Evolutionary conservation across 2,329 filamentous ascomycete genomes (phyloP).

Genomic region (Epichloe hybrida): DNA sequence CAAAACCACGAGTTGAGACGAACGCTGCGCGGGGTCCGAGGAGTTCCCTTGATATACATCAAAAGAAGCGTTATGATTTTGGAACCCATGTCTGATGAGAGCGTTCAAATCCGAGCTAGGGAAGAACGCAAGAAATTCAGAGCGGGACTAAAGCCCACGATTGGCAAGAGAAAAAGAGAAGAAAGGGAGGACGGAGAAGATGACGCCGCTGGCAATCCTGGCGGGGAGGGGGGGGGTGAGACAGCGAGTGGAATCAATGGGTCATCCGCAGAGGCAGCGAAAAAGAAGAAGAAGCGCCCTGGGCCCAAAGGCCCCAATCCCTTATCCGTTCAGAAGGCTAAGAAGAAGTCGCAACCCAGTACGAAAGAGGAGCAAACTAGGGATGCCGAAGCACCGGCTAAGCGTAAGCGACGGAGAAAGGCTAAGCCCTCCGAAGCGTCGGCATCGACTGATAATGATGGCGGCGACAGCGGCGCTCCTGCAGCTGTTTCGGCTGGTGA

Average conservation of each 20-base stretch:
- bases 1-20: conserved; percentile 54
- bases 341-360: conserved; percentile 29
- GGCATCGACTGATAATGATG: conserved; percentile 1
- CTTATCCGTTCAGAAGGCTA: conserved; percentile 55
- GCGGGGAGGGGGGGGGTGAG: conserved; percentile 24
- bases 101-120: conserved; percentile 45
- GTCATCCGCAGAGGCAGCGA: conserved; percentile 17
- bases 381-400: conserved; percentile 13
- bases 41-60: conserved; percentile 67
- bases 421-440: conserved; percentile 10
- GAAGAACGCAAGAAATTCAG: conserved; percentile 67
- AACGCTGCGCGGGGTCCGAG: conserved; percentile 51
- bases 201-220: conserved; percentile 18
- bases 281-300: conserved; percentile 43
- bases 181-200: conserved; percentile 22
- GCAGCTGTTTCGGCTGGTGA: not conserved
- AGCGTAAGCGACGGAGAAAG: conserved; percentile 20
- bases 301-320: conserved; percentile 60
- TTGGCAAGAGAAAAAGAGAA: conserved; percentile 38
- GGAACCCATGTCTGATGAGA: conserved; percentile 60
- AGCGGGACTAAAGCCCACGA: conserved; percentile 45
- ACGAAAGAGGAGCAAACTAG: conserved; percentile 15
- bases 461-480: conserved; percentile 5
- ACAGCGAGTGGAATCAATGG: conserved; percentile 5
- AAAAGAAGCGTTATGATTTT: conserved; percentile 59